Base-by-base conservation (phyloP, 495 filamentous ascomycete species). In the Chaetomium tenue region DNA sequence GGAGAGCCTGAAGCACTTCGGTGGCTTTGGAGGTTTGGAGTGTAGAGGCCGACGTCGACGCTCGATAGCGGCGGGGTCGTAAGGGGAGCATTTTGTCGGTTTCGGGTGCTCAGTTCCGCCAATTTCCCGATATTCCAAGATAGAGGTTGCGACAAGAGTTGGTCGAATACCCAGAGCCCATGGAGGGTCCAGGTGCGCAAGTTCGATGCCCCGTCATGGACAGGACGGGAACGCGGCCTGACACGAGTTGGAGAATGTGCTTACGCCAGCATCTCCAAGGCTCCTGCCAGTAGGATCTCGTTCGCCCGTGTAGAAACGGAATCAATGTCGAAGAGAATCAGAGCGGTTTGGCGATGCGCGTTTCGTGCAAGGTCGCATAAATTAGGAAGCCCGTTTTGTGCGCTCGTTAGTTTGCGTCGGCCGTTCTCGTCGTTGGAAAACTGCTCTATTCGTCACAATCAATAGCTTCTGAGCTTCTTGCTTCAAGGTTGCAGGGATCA, bases 41-140 rank as follows among this genome's bases (percentile, higher is more conserved):
- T 56, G 82, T 74, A 33, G 83, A 86, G 46, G 82, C 75, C 66
- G 86, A 84, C 16, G 87, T 88, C 54, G 86, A 90, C 67, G 87
- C 83, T 63, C 86, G 82, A 71, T 82, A 83, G 20, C 82, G 82
- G 68, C 84, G 78, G 68, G 78, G 76, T 57, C 77, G 75, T 63
- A 77, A 62, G 48, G 81, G 77, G 72, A 84, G 84, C 70, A 64
- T 71, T 58, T 25, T 66, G 70, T 6, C 16, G 52, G 6, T 52
- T 46, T 25, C 18, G 18, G 56, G 28, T 15, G 33, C 54, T 55
- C 47, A 56, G 42, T 53, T 62, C 37, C 37, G 66, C 30, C 56
- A 69, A 55, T 54, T 37, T 69, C 58, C 33, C 66, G 44, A 53
- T 71, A 59, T 58, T 60, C 66, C 70, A 69, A 70, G 71, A 65